Percentiles rank a stretch among this genome's conserved stretches.
Conservation (phyloP, 805 yeast species). For the Pichia occidentalis region DNA sequence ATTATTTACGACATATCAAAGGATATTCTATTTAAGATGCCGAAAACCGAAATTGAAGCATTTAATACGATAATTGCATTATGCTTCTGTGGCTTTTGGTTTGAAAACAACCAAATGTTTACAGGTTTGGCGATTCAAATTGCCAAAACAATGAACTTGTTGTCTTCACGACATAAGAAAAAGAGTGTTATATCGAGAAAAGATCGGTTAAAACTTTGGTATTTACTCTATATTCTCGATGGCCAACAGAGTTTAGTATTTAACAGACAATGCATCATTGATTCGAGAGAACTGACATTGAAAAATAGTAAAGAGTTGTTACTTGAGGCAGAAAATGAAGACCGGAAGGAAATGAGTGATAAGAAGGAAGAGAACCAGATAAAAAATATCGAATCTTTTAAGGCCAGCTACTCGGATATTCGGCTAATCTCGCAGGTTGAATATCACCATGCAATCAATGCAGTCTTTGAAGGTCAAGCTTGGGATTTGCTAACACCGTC, state of each 20-base stretch:
- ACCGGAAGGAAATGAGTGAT: not conserved
- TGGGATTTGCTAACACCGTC: conserved; percentile 58
- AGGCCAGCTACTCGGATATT: conserved; percentile 37
- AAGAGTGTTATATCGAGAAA: conserved; percentile 25
- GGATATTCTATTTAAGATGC: conserved; percentile 30
- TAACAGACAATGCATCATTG: conserved; percentile 51
- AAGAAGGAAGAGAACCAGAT: not conserved
- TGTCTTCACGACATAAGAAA: conserved; percentile 19
- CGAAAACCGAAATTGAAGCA: conserved; percentile 40
- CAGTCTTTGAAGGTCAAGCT: conserved; percentile 50
- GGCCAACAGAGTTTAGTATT: conserved; percentile 62
- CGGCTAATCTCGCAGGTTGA: conserved; percentile 62
- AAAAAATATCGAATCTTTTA: too few species aligned
- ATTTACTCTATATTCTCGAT: conserved; percentile 55
- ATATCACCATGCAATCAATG: conserved; percentile 56
- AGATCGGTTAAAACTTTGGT: conserved; percentile 57
- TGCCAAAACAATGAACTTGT: conserved; percentile 48
- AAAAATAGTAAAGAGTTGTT: conserved; percentile 37
- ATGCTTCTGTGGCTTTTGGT: conserved; percentile 63
- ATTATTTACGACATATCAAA: conserved; percentile 27
- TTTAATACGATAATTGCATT: conserved; percentile 58
- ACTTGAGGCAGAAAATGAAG: conserved; percentile 11
- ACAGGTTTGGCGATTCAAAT: conserved; percentile 63
- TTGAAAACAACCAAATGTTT: conserved; percentile 56
- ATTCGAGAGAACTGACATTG: conserved; percentile 38